Conservation (phyloP, 495 filamentous ascomycete species). For the Aspergillus ostianus region DNA sequence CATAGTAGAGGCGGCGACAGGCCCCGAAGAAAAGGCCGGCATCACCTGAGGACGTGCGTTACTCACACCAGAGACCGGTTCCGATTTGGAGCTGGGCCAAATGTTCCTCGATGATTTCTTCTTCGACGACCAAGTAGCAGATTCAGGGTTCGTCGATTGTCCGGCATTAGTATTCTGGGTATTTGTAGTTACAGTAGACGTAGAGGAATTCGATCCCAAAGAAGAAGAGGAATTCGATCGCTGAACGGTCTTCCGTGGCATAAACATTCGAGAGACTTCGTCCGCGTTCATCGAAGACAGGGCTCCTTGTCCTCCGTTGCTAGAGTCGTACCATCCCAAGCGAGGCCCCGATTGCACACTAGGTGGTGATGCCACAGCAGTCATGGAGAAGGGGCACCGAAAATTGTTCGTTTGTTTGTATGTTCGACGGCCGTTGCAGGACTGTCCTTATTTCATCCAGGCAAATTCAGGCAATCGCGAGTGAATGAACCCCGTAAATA, state of each 20-base stretch:
- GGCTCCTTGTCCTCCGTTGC: conserved; percentile 72
- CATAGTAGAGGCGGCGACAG: conserved; percentile 64
- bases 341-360: conserved; percentile 74
- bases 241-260: conserved; percentile 79
- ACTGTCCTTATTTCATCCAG: conserved; percentile 22
- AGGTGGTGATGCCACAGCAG: conserved; percentile 91
- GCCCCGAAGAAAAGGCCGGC: conserved; percentile 62
- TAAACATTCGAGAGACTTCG: conserved; percentile 84
- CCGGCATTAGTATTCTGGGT: conserved; percentile 52
- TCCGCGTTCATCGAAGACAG: conserved; percentile 80
- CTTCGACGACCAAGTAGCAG: conserved; percentile 56
- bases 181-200: conserved; percentile 41
- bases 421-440: conserved; percentile 10
- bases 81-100: conserved; percentile 71
- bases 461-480: conserved; percentile 24
- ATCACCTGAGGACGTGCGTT: conserved; percentile 61
- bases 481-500: conserved; percentile 4
- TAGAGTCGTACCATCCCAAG: conserved; percentile 58
- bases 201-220: conserved; percentile 60
- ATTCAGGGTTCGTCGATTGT: conserved; percentile 39
- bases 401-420: conserved; percentile 15
- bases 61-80: conserved; percentile 62
- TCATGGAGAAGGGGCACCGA: conserved; percentile 65
- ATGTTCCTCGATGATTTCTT: conserved; percentile 67
- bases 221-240: conserved; percentile 88